Percentiles rank a stretch among this genome's conserved stretches.
phyloP scores from a whole-genome alignment of 129 eudicot species.

The Chrysanthemum seticuspe region DNA sequence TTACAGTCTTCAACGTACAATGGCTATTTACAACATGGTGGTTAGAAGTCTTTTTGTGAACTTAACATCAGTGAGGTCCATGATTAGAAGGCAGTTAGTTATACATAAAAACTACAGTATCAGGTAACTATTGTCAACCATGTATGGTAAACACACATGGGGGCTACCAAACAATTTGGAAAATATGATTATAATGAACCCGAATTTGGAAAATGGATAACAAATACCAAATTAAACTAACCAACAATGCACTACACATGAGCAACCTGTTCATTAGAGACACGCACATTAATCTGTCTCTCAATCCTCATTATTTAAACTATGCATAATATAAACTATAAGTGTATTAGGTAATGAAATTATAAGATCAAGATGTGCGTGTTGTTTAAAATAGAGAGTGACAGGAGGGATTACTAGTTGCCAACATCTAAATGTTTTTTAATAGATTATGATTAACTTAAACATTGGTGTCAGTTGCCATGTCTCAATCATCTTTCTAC shows the following conservation, averaged over 20 bases:
- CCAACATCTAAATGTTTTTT: conserved; percentile 9
- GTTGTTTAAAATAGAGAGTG: conserved; percentile 27
- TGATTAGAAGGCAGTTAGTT: background rate
- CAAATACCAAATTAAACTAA: conserved; percentile 20
- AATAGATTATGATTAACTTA: conserved; percentile 1
- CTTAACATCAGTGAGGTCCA: background rate
- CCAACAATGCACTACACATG: conserved; percentile 40
- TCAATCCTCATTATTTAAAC: background rate
- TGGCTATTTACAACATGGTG: conserved; percentile 12
- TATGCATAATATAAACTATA: background rate
- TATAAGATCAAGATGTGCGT: conserved; percentile 21
- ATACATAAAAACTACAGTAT: background rate
- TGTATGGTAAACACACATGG: background rate
- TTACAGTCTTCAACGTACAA: conserved; percentile 3
- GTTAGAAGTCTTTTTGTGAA: conserved; percentile 9
- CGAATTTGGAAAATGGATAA: conserved; percentile 9
- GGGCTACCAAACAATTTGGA: background rate
- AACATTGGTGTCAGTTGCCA: conserved; percentile 31
- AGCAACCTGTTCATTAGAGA: conserved; percentile 34
- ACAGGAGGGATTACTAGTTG: conserved; percentile 20
- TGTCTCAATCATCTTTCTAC: conserved; percentile 22
- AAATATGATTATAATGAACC: background rate
- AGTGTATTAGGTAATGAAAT: conserved; percentile 13
- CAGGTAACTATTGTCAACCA: background rate
- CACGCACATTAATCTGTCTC: conserved; percentile 19